Evolutionary conservation across 1,139 yeast genomes (phyloP), one percentile per base, ranked within the genome.

Genomic region (Meyerozyma guilliermondii): DNA sequence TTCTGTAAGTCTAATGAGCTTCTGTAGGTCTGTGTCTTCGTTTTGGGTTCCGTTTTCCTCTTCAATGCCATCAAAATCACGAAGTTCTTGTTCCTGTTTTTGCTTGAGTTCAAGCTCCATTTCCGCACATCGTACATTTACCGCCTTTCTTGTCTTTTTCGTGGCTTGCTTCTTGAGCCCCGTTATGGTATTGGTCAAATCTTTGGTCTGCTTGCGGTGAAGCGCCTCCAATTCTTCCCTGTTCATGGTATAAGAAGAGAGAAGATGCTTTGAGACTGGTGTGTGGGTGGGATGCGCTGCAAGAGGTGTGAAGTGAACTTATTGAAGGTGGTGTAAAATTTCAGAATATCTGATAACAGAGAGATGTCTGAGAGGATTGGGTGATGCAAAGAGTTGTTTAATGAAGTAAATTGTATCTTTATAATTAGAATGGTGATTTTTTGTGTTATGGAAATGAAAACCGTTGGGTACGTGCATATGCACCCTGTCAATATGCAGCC

Each of bases 151-250:
- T 38, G 83, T 87, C 44, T 88, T 82, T 59, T 87, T 87, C 16
- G 87, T 80, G 3, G 92, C 92, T 60, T 83, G 92, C 54, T 87
- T 87, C 65, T 84, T 87, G 72, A 88, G 64, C 1, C 85, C 83
- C 1, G 95, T 87, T 23, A 81, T 71, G 30, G 77, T 74, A 10
- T 85, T 82, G 17, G 78, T 70, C 47, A 87, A 66, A 45, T 87
- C 91, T 50, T 80, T 75, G 46, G 64, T 64, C 60, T 88, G 95
- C 54, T 80, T 81, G 52, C 79, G 73, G 54, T 89, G 96, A 45
- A 83, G 74, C 1, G 78, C 70, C 16, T 78, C 50, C 16, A 87
- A 44, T 36, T 78, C 81, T 18, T 84, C 91, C 42, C 23, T 20
- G 3, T 16, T 11, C 28, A 35, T 22, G 13, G 10, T 4, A 5